Conservation (phyloP, 2,329 filamentous ascomycete genomes). For the Fusarium sp. region DNA sequence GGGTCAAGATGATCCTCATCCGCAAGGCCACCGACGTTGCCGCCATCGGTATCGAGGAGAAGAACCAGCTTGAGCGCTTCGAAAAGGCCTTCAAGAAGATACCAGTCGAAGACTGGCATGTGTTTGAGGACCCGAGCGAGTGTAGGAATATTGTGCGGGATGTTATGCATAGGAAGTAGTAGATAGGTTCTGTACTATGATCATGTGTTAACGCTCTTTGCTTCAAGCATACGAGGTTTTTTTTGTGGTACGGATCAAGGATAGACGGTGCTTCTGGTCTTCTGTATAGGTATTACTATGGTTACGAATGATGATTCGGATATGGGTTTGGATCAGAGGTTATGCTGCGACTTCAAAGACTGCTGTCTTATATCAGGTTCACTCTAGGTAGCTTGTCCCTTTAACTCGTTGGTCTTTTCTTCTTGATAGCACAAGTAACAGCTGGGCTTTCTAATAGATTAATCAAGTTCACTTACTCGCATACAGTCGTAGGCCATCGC, state of each 20-base stretch:
- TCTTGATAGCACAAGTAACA: not conserved
- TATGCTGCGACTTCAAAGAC: not conserved
- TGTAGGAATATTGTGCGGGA: slow-evolving; percentile 54
- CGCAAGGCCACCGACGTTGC: slow-evolving; percentile 83
- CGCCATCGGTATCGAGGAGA: slow-evolving; percentile 74
- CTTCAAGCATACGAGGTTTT: not conserved
- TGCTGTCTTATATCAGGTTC: not conserved
- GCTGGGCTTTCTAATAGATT: no score
- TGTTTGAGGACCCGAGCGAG: slow-evolving; percentile 83
- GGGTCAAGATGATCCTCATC: slow-evolving; percentile 87
- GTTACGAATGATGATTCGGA: not conserved
- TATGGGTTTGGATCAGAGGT: not conserved
- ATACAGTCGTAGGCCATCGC: no score
- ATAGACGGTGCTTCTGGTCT: not conserved
- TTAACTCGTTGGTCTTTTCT: no score
- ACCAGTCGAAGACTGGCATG: slow-evolving; percentile 77
- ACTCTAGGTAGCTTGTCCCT: no score
- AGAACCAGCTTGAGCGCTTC: slow-evolving; percentile 80
- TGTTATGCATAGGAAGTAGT: slow-evolving; percentile 32
- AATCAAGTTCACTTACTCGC: no score
- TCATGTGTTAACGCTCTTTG: not conserved
- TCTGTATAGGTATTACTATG: not conserved
- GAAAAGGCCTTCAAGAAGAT: slow-evolving; percentile 83
- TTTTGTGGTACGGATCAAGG: not conserved
- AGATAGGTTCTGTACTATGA: not conserved